phyloP scores from a whole-genome alignment of 2,329 filamentous ascomycete genomes.

The Fusarium decemcellulare region DNA sequence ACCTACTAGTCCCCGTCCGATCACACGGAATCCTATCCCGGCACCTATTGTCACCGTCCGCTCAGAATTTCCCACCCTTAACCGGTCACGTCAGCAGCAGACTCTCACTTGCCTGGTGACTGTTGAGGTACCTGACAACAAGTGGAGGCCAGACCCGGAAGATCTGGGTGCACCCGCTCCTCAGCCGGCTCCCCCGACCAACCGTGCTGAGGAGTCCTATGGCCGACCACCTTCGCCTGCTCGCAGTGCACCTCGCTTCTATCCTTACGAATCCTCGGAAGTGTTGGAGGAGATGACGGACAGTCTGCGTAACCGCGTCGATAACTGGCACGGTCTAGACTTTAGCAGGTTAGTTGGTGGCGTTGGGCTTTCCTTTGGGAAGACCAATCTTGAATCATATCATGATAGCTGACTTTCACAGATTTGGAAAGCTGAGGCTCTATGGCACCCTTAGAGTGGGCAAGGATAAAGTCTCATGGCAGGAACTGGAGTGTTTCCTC shows the following conservation, averaged over 20 bases:
- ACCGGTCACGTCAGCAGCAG: conserved; percentile 91
- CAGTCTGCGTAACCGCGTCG: conserved; percentile 86
- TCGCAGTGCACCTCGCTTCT: conserved; percentile 70
- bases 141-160: conserved; percentile 89
- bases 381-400: conserved; percentile 3
- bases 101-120: conserved; percentile 95
- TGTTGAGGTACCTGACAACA: conserved; percentile 92
- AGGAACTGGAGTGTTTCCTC: conserved; percentile 96
- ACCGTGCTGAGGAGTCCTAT: conserved; percentile 67
- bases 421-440: conserved; percentile 91
- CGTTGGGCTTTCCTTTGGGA: not conserved
- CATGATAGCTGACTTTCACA: conserved; percentile 50
- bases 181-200: conserved; percentile 56
- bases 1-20: conserved; percentile 78
- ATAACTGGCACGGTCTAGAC: conserved; percentile 98
- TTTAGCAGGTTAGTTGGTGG: conserved; percentile 76
- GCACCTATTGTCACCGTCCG: conserved; percentile 93
- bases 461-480: conserved; percentile 97
- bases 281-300: conserved; percentile 89
- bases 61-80: conserved; percentile 97
- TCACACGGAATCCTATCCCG: conserved; percentile 89
- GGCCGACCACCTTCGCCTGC: conserved; percentile 72
- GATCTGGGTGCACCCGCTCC: conserved; percentile 74
- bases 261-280: conserved; percentile 82
- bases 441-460: conserved; percentile 93